These are phyloP conservation scores for Amphibolis antarctica DNA, from an alignment of 106 monocot genomes.

Conservation along the genomic window DNA sequence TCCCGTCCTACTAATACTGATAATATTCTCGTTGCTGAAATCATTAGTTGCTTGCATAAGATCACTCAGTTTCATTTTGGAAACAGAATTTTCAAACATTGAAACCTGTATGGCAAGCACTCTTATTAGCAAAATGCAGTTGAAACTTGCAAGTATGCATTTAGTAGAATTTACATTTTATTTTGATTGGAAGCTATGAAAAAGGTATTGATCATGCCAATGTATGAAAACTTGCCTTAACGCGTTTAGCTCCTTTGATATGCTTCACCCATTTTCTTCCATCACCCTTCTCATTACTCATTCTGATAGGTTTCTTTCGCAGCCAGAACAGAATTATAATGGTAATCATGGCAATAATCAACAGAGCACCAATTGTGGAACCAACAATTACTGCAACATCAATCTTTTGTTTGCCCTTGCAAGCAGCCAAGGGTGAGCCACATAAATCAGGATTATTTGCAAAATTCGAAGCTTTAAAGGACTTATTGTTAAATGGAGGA, in stretches of 20 bases:
- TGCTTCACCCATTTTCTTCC: constrained; percentile 24
- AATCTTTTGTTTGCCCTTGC: constrained; percentile 24
- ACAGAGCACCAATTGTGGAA: constrained; percentile 37
- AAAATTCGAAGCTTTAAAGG: constrained; percentile 1
- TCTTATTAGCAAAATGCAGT: background rate
- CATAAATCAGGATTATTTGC: constrained; percentile 61
- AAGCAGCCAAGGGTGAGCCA: constrained; percentile 34
- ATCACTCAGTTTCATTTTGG: constrained; percentile 75
- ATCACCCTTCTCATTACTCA: constrained; percentile 2
- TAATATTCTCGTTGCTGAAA: constrained; percentile 58
- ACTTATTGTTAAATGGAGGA: constrained; percentile 19
- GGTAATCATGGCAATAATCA: constrained; percentile 33
- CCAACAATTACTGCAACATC: constrained; percentile 40
- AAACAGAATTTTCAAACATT: constrained; percentile 71
- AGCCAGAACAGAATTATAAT: constrained; percentile 37
- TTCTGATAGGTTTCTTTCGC: constrained; percentile 34
- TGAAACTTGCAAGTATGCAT: too few species aligned
- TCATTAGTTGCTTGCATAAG: constrained; percentile 70
- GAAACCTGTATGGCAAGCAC: constrained; percentile 39
- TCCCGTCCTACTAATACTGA: constrained; percentile 56
- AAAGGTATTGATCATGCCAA: background rate
- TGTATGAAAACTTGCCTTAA: constrained; percentile 13
- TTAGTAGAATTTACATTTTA: background rate
- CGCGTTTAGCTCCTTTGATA: constrained; percentile 10
- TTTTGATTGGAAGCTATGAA: background rate